phyloP scores from a whole-genome alignment of 2,329 filamentous ascomycete genomes.

The Aspergillus calidoustus region DNA sequence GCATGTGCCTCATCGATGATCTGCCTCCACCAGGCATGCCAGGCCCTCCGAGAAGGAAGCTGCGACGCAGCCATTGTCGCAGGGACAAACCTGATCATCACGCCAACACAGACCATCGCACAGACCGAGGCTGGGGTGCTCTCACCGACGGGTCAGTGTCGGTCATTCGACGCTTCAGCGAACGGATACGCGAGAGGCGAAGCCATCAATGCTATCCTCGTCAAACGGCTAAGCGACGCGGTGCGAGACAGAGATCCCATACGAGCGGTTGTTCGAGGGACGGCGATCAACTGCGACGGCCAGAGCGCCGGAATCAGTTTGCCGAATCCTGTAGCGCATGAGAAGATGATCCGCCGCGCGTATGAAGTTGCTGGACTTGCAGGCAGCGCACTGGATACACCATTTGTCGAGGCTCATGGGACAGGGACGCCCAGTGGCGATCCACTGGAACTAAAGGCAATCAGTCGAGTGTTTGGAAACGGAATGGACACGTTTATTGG shows the following conservation, averaged over 20 bases:
- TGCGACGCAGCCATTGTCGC: slow-evolving; percentile 34
- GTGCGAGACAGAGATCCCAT: slow-evolving; percentile 35
- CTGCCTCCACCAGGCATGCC: slow-evolving; percentile 35
- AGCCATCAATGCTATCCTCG: slow-evolving; percentile 32
- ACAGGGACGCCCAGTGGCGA: slow-evolving; percentile 5
- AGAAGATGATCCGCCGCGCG: background rate
- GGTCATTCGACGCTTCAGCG: slow-evolving; percentile 32
- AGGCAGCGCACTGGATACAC: background rate
- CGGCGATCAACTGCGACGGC: slow-evolving; percentile 22
- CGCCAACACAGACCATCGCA: slow-evolving; percentile 28
- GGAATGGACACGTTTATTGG: background rate
- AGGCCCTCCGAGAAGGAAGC: slow-evolving; percentile 19
- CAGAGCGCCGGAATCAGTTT: background rate
- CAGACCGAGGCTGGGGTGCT: slow-evolving; percentile 40
- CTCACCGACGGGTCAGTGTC: slow-evolving; percentile 32
- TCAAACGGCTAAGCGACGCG: slow-evolving; percentile 36
- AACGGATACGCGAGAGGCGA: slow-evolving; percentile 40
- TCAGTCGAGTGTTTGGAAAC: background rate
- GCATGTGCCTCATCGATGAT: slow-evolving; percentile 43
- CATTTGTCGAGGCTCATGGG: background rate
- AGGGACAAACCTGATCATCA: slow-evolving; percentile 39
- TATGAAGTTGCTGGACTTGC: background rate
- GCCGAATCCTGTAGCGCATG: background rate
- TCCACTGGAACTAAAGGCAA: background rate
- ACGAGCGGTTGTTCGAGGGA: slow-evolving; percentile 33